These are phyloP conservation scores for Penicillium sp. DNA, from an alignment of 2,329 filamentous ascomycete genomes.

Conservation along the genomic window DNA sequence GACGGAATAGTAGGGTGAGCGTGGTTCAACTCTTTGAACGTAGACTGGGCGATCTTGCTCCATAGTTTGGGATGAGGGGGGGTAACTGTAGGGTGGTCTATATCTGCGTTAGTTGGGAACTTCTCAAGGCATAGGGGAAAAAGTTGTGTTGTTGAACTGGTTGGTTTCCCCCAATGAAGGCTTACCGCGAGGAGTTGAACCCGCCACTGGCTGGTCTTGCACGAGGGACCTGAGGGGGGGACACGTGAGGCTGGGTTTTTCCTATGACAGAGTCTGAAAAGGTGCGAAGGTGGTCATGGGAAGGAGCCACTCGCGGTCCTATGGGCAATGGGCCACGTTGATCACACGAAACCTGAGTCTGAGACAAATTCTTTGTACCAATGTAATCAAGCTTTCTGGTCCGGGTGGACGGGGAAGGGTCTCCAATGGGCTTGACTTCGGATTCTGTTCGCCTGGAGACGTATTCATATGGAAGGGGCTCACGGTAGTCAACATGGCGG, in stretches of 20 bases:
- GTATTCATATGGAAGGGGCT: slow-evolving; percentile 23
- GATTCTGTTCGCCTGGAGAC: slow-evolving; percentile 17
- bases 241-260: slow-evolving; percentile 11
- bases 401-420: slow-evolving; percentile 16
- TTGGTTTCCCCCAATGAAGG: slow-evolving; percentile 7
- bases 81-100: slow-evolving; percentile 20
- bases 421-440: slow-evolving; percentile 17
- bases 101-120: slow-evolving; percentile 7
- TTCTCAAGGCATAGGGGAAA: not conserved
- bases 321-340: slow-evolving; percentile 12
- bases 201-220: slow-evolving; percentile 22
- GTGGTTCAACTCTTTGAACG: slow-evolving; percentile 24
- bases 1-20: slow-evolving; percentile 19
- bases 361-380: slow-evolving; percentile 18
- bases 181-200: slow-evolving; percentile 23
- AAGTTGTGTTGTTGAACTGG: not conserved
- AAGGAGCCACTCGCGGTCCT: slow-evolving; percentile 13
- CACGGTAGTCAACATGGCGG: slow-evolving; percentile 34
- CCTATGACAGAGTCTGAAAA: slow-evolving; percentile 9
- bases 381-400: slow-evolving; percentile 13
- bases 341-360: slow-evolving; percentile 12
- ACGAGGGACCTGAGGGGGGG: slow-evolving; percentile 10
- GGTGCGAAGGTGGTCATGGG: slow-evolving; percentile 19
- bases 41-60: slow-evolving; percentile 28
- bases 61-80: slow-evolving; percentile 16